A percentile compares a stretch with the other conserved stretches of the same genome.
phyloP scores from a whole-genome alignment of 139 green algal genomes.

The Chlorella sp. region DNA sequence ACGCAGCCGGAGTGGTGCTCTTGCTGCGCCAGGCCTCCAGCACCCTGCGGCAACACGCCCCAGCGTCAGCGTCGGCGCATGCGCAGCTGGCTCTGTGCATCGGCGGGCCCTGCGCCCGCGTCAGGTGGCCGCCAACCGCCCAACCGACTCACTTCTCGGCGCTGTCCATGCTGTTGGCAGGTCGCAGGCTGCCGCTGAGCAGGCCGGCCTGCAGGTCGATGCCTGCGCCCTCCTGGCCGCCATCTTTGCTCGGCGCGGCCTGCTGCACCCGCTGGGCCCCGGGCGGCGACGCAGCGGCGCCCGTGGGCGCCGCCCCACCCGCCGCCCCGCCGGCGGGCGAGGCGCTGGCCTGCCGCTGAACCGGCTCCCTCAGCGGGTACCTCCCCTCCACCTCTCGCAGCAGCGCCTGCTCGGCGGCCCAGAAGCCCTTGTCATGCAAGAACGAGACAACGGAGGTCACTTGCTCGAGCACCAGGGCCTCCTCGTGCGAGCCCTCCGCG shows the following conservation, averaged over 20 bases:
- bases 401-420: conserved; percentile 51
- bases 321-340: background rate
- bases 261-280: conserved; percentile 17
- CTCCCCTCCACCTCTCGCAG: conserved; percentile 52
- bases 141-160: conserved; percentile 27
- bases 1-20: conserved; percentile 31
- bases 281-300: conserved; percentile 19
- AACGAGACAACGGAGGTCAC: conserved; percentile 52
- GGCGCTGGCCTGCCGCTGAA: conserved; percentile 12
- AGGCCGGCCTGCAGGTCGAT: conserved; percentile 12
- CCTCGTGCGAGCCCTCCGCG: too few species aligned
- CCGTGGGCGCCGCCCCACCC: background rate
- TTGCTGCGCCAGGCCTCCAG: conserved; percentile 43
- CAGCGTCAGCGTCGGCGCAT: background rate
- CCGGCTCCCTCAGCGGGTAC: conserved; percentile 25
- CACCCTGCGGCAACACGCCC: conserved; percentile 11
- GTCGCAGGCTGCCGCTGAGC: background rate
- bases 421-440: conserved; percentile 60
- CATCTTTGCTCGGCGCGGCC: background rate
- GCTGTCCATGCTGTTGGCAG: conserved; percentile 23
- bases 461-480: conserved; percentile 1
- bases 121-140: too few species aligned
- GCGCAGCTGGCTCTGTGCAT: too few species aligned
- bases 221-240: background rate
- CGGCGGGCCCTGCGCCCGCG: too few species aligned